A percentile compares a stretch with the other conserved stretches of the same genome.
phyloP scores from a whole-genome alignment of 129 eudicot species.

The Gnaphalium uliginosum region DNA sequence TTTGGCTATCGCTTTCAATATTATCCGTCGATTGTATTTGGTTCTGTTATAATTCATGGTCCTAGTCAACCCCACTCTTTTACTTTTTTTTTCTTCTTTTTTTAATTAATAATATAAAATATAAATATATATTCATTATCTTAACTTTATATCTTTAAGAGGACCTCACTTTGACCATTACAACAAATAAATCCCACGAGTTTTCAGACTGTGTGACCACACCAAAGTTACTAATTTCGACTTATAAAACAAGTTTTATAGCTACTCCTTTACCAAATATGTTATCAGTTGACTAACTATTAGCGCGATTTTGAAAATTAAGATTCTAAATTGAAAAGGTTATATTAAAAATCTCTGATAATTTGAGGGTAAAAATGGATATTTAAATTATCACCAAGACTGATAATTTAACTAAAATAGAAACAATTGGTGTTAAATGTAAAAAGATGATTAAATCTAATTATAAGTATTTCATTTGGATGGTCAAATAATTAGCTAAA shows the following conservation, averaged over 20 bases:
- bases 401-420: no score
- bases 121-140: conserved; percentile 29
- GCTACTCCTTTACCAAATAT: no score
- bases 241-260: no score
- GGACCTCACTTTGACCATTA: conserved; percentile 24
- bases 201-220: conserved; percentile 19
- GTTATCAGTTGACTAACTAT: no score
- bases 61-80: conserved; percentile 19
- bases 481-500: background rate
- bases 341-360: no score
- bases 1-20: conserved; percentile 28
- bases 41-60: background rate
- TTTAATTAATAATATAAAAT: no score
- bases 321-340: background rate
- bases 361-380: no score
- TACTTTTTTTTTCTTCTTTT: background rate
- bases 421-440: background rate
- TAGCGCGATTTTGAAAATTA: no score
- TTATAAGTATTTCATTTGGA: background rate
- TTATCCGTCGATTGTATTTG: conserved; percentile 8
- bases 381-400: no score
- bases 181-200: background rate
- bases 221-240: background rate
- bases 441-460: background rate
- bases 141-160: conserved; percentile 22